Evolutionary conservation across 805 yeast genomes (phyloP).

Genomic region (Barnettozyma pratensis): DNA sequence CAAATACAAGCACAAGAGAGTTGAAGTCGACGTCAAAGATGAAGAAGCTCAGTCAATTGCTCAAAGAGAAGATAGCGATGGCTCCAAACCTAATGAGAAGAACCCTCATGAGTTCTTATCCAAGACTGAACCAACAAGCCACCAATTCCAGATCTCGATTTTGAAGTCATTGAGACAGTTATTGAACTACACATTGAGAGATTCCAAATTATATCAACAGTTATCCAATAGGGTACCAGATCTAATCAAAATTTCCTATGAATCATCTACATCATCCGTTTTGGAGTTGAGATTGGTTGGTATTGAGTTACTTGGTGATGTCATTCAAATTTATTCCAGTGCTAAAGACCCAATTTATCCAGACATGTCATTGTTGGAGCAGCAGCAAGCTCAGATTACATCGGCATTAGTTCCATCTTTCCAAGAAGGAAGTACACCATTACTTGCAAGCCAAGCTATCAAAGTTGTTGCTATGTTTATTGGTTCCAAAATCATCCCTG

Average conservation of each 20-base stretch:
- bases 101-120: background rate
- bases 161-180: conserved; percentile 42
- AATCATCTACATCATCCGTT: conserved; percentile 73
- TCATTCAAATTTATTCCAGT: conserved; percentile 55
- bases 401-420: conserved; percentile 89
- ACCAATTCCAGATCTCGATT: conserved; percentile 48
- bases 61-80: conserved; percentile 16
- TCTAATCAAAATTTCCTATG: conserved; percentile 70
- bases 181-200: conserved; percentile 34
- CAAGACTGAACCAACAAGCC: conserved; percentile 46
- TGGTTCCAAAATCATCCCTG: conserved; percentile 49
- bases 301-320: conserved; percentile 55
- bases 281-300: conserved; percentile 59
- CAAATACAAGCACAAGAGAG: conserved; percentile 27
- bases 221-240: conserved; percentile 50
- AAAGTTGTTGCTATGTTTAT: conserved; percentile 74
- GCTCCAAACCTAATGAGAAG: conserved; percentile 12
- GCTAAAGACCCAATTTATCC: conserved; percentile 69
- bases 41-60: conserved; percentile 45
- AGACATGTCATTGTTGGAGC: conserved; percentile 69
- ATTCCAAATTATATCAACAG: conserved; percentile 33
- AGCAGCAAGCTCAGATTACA: conserved; percentile 91
- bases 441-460: conserved; percentile 71
- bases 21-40: conserved; percentile 34
- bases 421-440: conserved; percentile 62